Evolutionary conservation across 169 alveolate species (phyloP), one percentile per base, ranked within the genome.

Genomic region (Cryptosporidium meleagridis): DNA sequence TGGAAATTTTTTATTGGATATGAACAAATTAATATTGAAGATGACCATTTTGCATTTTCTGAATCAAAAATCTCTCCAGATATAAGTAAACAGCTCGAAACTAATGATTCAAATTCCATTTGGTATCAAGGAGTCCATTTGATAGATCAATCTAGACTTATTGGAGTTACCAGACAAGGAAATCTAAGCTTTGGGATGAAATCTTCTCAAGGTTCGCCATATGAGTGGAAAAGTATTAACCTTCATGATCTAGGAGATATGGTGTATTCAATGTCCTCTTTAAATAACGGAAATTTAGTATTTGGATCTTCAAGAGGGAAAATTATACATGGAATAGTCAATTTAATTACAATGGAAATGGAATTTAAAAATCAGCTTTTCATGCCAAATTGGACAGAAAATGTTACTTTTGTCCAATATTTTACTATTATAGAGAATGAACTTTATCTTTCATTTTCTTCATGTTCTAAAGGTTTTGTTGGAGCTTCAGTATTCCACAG

Each of bases 221-320:
- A 26, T 23, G 23, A 16, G 12, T 80, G 89, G 89, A 14, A 62
- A 26, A 62, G 4, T 21, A 21, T 9, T 6, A 23, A 8, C 0
- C 8, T 80, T 26, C 69, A 44, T 1, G 48, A 62, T 39, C 7
- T 80, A 23, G 41, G 39, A 41, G 68, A 65, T 23, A 6, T 45
- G 23, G 59, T 80, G 7, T 80, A 62, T 31, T 80, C 89, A 10
- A 44, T 80, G 23, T 80, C 73, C 23, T 44, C 31, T 9, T 31
- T 23, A 23, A 26, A 65, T 23, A 80, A n/a, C 39, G 51, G 68
- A 7, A 16, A 61, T 39, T 44, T 80, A 8, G 55, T 33, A 2
- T n/a, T 80, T 39, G 89, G 89, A 29, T 80, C 89, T 6, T 59
- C 89, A 31, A 80, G 59, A 41, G 89, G 89, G 35, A 45, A 44